These are phyloP conservation scores for Jaenimonas drosophilae DNA, from an alignment of 208 protist genomes.

Conservation along the genomic window DNA sequence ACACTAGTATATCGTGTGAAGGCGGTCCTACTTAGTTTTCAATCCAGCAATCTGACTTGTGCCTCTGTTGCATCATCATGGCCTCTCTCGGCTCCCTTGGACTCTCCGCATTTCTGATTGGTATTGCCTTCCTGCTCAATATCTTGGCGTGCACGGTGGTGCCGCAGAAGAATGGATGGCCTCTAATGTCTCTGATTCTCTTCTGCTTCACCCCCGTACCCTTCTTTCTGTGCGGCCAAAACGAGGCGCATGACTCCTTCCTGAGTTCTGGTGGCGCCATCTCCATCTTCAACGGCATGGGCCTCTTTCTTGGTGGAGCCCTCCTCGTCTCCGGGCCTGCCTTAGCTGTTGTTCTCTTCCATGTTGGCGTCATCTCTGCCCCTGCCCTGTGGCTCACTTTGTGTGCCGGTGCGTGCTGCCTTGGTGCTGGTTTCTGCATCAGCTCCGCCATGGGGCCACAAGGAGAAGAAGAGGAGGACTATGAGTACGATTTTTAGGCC, in stretches of 20 bases:
- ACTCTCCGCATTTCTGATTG: slow-evolving; percentile 36
- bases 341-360: slow-evolving; percentile 45
- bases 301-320: slow-evolving; percentile 57
- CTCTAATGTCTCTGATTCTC: slow-evolving; percentile 40
- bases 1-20: too few relatives aligned
- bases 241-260: slow-evolving; percentile 2
- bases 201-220: slow-evolving; percentile 42
- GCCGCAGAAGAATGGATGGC: slow-evolving; percentile 25
- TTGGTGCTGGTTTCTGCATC: background rate
- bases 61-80: slow-evolving; percentile 12
- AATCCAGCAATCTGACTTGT: slow-evolving; percentile 1
- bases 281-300: slow-evolving; percentile 17
- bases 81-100: slow-evolving; percentile 31
- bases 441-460: background rate
- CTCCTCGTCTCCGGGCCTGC: slow-evolving; percentile 43
- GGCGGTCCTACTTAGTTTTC: background rate
- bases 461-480: background rate
- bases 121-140: slow-evolving; percentile 38
- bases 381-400: slow-evolving; percentile 34
- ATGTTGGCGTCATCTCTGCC: slow-evolving; percentile 30
- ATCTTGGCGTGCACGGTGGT: slow-evolving; percentile 53
- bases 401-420: slow-evolving; percentile 13
- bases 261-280: background rate
- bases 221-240: slow-evolving; percentile 49
- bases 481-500: slow-evolving; percentile 11